Percentiles rank a stretch among this genome's conserved stretches.
Evolutionary conservation across 805 yeast genomes (phyloP).

Genomic region (Starmerella scarabaei): DNA sequence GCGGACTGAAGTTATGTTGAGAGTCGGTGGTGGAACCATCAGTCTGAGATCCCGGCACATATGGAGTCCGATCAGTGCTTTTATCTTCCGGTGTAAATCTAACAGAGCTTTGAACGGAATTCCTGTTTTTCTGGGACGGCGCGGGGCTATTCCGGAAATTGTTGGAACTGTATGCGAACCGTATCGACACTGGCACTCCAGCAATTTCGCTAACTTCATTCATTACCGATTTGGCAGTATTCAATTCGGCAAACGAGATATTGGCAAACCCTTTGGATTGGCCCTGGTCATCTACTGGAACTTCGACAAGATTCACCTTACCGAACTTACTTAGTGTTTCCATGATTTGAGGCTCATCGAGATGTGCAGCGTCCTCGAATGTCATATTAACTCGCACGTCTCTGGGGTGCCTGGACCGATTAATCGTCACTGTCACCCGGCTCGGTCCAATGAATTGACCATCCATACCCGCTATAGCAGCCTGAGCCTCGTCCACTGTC

Average conservation of each 20-base stretch:
- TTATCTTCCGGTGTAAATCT: too few species aligned
- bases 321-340: conserved; percentile 36
- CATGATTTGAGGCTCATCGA: conserved; percentile 32
- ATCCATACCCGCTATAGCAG: conserved; percentile 19
- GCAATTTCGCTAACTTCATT: conserved; percentile 35
- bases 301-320: conserved; percentile 37
- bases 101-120: too few species aligned
- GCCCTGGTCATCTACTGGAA: conserved; percentile 34
- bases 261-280: conserved; percentile 43
- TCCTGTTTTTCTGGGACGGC: too few species aligned
- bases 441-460: conserved; percentile 25
- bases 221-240: conserved; percentile 35
- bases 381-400: too few species aligned
- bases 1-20: too few species aligned
- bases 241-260: conserved; percentile 36
- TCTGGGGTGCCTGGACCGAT: conserved; percentile 41
- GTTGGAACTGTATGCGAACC: too few species aligned
- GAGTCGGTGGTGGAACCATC: too few species aligned
- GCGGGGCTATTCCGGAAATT: too few species aligned
- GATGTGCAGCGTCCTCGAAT: too few species aligned
- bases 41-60: too few species aligned
- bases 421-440: conserved; percentile 41
- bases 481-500: conserved; percentile 13
- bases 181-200: conserved; percentile 32
- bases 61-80: too few species aligned